Evolutionary conservation across 345 rosid species (phyloP), one percentile per base, ranked within the genome.

Genomic region (Hypericum androsaemum): DNA sequence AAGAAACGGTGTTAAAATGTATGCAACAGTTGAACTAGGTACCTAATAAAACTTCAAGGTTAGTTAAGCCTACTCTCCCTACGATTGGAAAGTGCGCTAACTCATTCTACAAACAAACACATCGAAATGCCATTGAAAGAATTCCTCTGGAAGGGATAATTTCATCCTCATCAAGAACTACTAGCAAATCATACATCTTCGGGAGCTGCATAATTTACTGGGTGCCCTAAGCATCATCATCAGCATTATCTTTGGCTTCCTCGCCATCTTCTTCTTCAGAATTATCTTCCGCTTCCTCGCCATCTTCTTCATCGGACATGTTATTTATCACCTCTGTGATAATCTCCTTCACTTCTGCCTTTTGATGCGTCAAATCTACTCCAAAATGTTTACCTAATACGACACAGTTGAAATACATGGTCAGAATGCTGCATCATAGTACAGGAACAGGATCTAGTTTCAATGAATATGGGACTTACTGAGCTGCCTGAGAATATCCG

Each of bases 241-340:
- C 64, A 39, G 55, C 69, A 54, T 72, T 70, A 43, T 64, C 84
- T 52, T 62, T 73, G 52, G 64, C 85, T 47, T 64, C 81, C 8
- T 54, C 79, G 46, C 67, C 71, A 53, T 60, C 77, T 8, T 52
- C 78, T 54, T 75, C 80, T 52, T 75, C 80, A 0, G 60, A 73
- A 64, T 69, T 69, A 10, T 71, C 85, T 6, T 75, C 88, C 8
- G 60, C 82, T n/a, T 78, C 79, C 17, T 77, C 90, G 6, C 49
- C 85, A 12, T 84, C 89, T 13, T 89, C 97, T 7, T 78, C 94
- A 52, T 92, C 97, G 11, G 88, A 71, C 98, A 92, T 88, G 66
- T 71, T 79, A 64, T 79, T 92, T 58, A 92, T 83, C 45, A 85
- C 97, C 47, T 85, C 95, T 8, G 96, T 83, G 51, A 92, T 85